Evolutionary conservation across 441 rosid species (phyloP).

Genomic region (Populus trichocarpa): DNA sequence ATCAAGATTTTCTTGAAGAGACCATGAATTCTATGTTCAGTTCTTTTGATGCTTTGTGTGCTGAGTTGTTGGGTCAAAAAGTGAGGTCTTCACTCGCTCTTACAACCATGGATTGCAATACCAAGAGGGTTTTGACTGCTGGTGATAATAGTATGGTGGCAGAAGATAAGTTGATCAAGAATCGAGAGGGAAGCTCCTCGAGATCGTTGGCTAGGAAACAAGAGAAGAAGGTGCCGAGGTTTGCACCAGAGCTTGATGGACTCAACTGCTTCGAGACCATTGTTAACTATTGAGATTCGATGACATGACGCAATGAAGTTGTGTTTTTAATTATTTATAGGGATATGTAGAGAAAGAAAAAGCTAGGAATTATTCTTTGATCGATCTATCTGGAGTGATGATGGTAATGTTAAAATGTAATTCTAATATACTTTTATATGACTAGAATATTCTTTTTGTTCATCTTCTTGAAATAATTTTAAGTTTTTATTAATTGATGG

Average conservation of each 20-base stretch:
- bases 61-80: slow-evolving; percentile 38
- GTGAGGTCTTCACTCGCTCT: slow-evolving; percentile 19
- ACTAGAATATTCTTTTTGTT: background rate
- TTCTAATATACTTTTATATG: background rate
- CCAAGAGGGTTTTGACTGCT: background rate
- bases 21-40: slow-evolving; percentile 61
- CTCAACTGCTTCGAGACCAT: slow-evolving; percentile 55
- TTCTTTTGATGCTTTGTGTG: slow-evolving; percentile 39
- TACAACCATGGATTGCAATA: background rate
- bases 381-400: background rate
- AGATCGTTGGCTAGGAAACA: background rate
- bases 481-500: background rate
- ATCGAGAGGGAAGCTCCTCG: slow-evolving; percentile 8
- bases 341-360: background rate
- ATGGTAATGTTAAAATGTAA: background rate
- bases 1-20: background rate
- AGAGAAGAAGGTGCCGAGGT: slow-evolving; percentile 23
- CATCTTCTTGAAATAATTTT: background rate
- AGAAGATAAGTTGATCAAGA: background rate
- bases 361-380: background rate
- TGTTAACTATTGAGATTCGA: slow-evolving; percentile 19
- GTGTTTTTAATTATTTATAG: background rate
- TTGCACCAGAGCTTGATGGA: slow-evolving; percentile 54
- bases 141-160: background rate
- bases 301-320: background rate